A percentile compares a stretch with the other conserved stretches of the same genome.
These are phyloP conservation scores for Podospora sp. DNA, from an alignment of 495 filamentous ascomycete species.

Conservation along the genomic window DNA sequence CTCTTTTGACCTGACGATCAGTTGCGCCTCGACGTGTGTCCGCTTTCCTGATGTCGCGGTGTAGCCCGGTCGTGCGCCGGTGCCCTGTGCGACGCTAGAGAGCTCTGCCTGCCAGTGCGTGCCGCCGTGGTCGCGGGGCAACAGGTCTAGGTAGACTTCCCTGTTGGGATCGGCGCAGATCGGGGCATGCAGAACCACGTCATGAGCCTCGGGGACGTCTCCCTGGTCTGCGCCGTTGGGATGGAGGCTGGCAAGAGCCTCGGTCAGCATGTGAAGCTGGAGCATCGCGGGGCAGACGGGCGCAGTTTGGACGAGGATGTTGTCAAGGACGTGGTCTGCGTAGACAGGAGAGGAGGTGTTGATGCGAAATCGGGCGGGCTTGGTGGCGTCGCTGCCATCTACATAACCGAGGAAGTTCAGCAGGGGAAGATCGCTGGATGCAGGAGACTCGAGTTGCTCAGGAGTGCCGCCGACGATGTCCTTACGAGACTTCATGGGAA, in stretches of 20 bases:
- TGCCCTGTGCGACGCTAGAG: constrained; percentile 13
- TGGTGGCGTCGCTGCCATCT: constrained; percentile 41
- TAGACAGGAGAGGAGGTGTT: constrained; percentile 49
- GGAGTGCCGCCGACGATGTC: constrained; percentile 13
- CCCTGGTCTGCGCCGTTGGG: constrained; percentile 26
- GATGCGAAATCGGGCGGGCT: constrained; percentile 48
- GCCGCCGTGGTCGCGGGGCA: constrained; percentile 40
- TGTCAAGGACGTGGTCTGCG: constrained; percentile 41
- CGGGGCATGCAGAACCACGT: constrained; percentile 45
- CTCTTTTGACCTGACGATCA: constrained; percentile 35
- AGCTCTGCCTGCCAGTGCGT: too few species aligned
- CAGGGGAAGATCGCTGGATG: too few species aligned
- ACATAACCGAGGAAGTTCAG: constrained; percentile 34
- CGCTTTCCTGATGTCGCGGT: constrained; percentile 19
- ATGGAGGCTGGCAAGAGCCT: constrained; percentile 47
- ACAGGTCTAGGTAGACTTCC: neutral
- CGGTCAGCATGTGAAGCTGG: constrained; percentile 51
- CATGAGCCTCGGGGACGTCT: constrained; percentile 36
- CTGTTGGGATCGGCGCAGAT: constrained; percentile 45
- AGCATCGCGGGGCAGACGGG: constrained; percentile 54
- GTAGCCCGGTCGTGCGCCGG: constrained; percentile 28
- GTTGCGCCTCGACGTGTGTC: constrained; percentile 30
- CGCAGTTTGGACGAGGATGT: constrained; percentile 50
- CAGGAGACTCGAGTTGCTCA: neutral
- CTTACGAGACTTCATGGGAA: constrained; percentile 33